These are phyloP conservation scores for Globisporangium uncinulatum DNA, from an alignment of 352 stramenopile genomes.

Conservation along the genomic window DNA sequence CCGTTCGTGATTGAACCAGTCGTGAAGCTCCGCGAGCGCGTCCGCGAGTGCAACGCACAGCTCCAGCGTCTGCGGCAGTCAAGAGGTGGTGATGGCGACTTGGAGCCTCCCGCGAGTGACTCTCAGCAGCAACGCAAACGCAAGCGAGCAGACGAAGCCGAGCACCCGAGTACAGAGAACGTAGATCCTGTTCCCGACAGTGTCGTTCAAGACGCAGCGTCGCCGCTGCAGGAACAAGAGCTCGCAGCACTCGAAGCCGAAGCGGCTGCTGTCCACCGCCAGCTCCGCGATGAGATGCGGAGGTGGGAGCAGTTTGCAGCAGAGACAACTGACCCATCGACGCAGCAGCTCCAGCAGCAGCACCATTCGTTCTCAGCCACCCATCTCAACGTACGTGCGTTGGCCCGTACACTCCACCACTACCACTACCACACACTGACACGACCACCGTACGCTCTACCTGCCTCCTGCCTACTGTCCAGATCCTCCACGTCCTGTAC, in stretches of 20 bases:
- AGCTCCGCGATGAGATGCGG: constrained; percentile 3
- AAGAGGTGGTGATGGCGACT: too few relatives aligned
- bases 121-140: constrained; percentile 8
- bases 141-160: background rate
- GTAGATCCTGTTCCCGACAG: background rate
- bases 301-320: constrained; percentile 18
- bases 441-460: too few relatives aligned
- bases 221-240: background rate
- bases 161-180: background rate
- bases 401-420: too few relatives aligned
- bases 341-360: constrained; percentile 4
- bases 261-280: background rate
- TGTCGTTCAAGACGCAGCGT: too few relatives aligned
- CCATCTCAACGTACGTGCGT: constrained; percentile 18
- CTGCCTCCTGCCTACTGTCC: too few relatives aligned
- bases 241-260: background rate
- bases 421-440: too few relatives aligned
- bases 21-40: constrained; percentile 4
- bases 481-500: constrained; percentile 29
- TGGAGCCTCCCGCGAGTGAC: too few relatives aligned
- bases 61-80: background rate
- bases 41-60: background rate
- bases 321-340: constrained; percentile 1
- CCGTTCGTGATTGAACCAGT: constrained; percentile 4
- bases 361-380: constrained; percentile 23